These are phyloP conservation scores for Striga hermonthica DNA, from an alignment of 305 asterid species.

Conservation along the genomic window DNA sequence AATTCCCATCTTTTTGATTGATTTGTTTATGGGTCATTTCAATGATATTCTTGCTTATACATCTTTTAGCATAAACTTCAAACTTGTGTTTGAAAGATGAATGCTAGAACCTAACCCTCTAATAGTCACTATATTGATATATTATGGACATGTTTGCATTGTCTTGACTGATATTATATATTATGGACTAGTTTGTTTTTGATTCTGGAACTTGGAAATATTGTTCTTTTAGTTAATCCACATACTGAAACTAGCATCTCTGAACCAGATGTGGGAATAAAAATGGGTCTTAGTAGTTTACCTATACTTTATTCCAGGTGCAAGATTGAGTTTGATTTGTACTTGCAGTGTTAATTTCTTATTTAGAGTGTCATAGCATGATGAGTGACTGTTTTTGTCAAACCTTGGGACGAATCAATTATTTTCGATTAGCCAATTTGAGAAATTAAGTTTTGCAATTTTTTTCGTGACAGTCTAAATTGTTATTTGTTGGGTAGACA, in stretches of 20 bases:
- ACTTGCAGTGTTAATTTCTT: background rate
- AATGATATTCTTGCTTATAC: too few relatives aligned
- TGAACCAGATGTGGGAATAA: background rate
- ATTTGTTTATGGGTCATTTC: background rate
- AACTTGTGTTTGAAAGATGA: too few relatives aligned
- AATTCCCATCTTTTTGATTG: background rate
- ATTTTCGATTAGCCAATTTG: background rate
- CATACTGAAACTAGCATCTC: too few relatives aligned
- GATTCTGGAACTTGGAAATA: background rate
- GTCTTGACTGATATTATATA: background rate
- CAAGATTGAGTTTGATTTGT: background rate
- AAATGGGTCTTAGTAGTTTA: slow-evolving; percentile 8
- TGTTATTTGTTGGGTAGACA: slow-evolving; percentile 8
- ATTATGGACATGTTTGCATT: background rate
- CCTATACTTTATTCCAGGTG: background rate
- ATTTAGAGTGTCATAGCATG: background rate
- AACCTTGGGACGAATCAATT: background rate
- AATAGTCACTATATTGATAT: too few relatives aligned
- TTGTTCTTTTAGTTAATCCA: background rate
- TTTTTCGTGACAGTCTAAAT: slow-evolving; percentile 1
- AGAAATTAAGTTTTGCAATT: background rate
- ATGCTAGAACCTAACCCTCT: too few relatives aligned
- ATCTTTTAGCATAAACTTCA: too few relatives aligned
- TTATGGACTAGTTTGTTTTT: background rate
- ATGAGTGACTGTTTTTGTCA: background rate